Conservation (phyloP, 192 early-diverging fungal species). For the Backusella mclennaniae region DNA sequence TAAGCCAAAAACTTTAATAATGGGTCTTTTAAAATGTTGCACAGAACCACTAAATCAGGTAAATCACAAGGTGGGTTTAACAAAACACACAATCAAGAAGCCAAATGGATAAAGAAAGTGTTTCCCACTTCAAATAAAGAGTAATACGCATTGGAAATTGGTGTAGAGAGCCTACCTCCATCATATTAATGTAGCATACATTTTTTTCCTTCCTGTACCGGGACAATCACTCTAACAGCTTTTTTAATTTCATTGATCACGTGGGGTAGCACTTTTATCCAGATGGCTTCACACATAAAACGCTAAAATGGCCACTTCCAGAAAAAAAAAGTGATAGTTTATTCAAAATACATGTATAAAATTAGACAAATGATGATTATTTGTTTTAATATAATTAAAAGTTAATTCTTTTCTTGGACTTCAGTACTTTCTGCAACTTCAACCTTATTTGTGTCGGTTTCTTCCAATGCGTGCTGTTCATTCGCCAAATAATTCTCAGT, state of each 20-base stretch:
- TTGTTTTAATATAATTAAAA: background rate
- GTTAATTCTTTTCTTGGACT: background rate
- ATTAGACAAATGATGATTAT: background rate
- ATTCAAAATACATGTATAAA: background rate
- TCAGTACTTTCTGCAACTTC: background rate
- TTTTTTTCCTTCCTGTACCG: background rate
- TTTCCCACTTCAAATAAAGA: background rate
- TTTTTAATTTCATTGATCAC: background rate
- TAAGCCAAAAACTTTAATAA: constrained; percentile 5
- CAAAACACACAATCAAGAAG: background rate
- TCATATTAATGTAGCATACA: background rate
- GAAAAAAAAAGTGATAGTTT: background rate
- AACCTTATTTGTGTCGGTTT: background rate
- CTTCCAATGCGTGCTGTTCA: background rate
- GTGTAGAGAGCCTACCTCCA: background rate
- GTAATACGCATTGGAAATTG: background rate
- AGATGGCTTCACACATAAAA: background rate
- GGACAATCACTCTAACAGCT: too few relatives aligned
- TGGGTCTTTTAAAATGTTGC: background rate
- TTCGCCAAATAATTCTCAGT: constrained; percentile 33
- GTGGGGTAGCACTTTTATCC: background rate
- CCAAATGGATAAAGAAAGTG: background rate
- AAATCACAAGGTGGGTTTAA: constrained; percentile 1
- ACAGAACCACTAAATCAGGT: background rate
- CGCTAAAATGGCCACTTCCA: background rate